These are phyloP conservation scores for Vitellaria paradoxa DNA, from an alignment of 179 eudicot genomes.

Conservation along the genomic window DNA sequence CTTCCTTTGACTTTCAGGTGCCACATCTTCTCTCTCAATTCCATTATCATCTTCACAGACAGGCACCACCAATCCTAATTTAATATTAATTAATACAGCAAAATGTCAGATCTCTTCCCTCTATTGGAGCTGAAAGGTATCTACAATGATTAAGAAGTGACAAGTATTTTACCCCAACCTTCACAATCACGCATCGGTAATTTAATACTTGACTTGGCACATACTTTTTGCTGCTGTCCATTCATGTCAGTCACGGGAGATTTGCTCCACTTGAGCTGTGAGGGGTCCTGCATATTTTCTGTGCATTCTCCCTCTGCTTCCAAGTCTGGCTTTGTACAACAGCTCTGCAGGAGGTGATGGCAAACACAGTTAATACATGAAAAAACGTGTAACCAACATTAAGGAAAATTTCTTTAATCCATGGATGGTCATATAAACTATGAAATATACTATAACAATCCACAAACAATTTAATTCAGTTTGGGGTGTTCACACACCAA, in stretches of 20 bases:
- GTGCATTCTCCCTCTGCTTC: constrained; percentile 40
- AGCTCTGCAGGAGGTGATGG: constrained; percentile 50
- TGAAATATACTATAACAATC: background rate
- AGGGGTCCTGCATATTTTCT: constrained; percentile 26
- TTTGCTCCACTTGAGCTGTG: constrained; percentile 26
- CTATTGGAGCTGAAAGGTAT: background rate
- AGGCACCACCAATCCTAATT: constrained; percentile 15
- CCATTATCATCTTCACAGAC: constrained; percentile 16
- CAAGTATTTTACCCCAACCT: constrained; percentile 13
- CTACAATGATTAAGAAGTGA: background rate
- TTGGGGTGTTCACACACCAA: background rate
- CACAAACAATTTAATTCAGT: background rate
- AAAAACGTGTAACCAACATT: constrained; percentile 17
- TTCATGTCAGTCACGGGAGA: constrained; percentile 32
- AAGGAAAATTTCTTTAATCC: constrained; percentile 13
- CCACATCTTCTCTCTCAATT: constrained; percentile 26
- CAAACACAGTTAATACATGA: constrained; percentile 12
- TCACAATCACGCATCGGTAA: constrained; percentile 18
- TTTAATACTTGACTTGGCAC: constrained; percentile 27
- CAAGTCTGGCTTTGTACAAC: constrained; percentile 60
- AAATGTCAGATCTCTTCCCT: background rate
- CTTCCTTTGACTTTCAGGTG: constrained; percentile 23
- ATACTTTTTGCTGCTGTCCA: constrained; percentile 19
- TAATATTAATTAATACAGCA: background rate
- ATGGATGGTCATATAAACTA: background rate